Evolutionary conservation across 306 rosid genomes (phyloP).

Genomic region (Lathyrus sativus): DNA sequence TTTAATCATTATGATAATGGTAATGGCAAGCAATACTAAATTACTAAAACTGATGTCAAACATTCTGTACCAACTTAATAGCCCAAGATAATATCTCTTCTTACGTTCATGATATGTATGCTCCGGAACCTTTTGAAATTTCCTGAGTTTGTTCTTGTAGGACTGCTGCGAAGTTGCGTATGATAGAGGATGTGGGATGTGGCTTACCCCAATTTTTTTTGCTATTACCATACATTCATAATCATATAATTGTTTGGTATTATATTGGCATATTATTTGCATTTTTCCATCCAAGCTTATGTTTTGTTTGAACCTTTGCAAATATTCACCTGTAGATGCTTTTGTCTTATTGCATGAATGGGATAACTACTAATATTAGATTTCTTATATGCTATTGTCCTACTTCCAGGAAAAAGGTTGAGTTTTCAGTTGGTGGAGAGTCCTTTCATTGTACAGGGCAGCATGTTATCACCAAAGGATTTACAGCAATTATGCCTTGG

Average conservation of each 20-base stretch:
- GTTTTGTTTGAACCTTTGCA: constrained; percentile 24
- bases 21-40: constrained; percentile 27
- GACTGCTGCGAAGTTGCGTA: constrained; percentile 3
- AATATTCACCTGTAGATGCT: constrained; percentile 13
- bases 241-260: constrained; percentile 16
- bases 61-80: constrained; percentile 22
- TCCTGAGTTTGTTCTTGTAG: constrained; percentile 20
- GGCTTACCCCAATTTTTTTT: constrained; percentile 29
- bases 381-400: constrained; percentile 34
- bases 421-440: constrained; percentile 82
- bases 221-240: constrained; percentile 15
- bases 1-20: constrained; percentile 18
- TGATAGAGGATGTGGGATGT: constrained; percentile 20
- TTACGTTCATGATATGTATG: constrained; percentile 14
- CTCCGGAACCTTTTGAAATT: constrained; percentile 24
- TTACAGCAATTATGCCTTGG: constrained; percentile 94
- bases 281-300: constrained; percentile 26
- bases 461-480: constrained; percentile 66
- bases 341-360: constrained; percentile 29
- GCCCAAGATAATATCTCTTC: constrained; percentile 24
- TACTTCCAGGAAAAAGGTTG: constrained; percentile 72
- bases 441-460: constrained; percentile 82
- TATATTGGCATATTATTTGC: constrained; percentile 26
- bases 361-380: constrained; percentile 1
- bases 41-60: constrained; percentile 8